phyloP scores from a whole-genome alignment of 345 rosid genomes.

The Erucastrum elatum region DNA sequence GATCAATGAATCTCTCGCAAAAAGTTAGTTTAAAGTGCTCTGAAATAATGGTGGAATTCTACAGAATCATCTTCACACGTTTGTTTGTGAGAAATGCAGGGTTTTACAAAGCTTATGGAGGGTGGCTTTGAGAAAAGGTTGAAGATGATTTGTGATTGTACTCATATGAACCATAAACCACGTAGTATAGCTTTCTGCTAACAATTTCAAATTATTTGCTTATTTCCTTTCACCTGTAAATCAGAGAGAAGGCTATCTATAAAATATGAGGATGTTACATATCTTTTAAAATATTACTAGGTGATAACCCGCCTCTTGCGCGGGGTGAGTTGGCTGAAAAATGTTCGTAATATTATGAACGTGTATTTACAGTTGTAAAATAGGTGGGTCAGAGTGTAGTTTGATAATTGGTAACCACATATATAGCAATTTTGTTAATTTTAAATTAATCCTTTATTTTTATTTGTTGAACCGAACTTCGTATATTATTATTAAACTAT shows the following conservation, averaged over 20 bases:
- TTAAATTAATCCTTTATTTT: no score
- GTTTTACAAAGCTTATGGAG: constrained; percentile 46
- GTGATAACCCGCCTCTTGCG: no score
- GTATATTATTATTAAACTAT: no score
- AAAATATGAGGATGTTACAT: not conserved
- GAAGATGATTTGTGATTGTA: constrained; percentile 45
- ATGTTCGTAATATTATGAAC: no score
- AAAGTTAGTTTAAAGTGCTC: not conserved
- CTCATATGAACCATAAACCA: constrained; percentile 63
- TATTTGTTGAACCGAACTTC: no score
- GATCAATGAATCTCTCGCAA: not conserved
- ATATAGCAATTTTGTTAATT: no score
- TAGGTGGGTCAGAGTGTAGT: no score
- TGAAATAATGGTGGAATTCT: not conserved
- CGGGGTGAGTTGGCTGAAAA: no score
- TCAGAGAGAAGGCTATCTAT: not conserved
- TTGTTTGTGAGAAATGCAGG: not conserved
- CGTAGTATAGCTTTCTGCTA: constrained; percentile 49
- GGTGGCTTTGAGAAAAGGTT: constrained; percentile 60
- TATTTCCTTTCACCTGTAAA: constrained; percentile 55
- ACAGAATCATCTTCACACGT: no score
- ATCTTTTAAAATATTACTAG: not conserved
- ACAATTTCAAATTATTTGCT: constrained; percentile 47
- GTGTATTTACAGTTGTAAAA: no score
- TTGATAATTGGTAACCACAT: no score